These are phyloP conservation scores for Nakazawaea wickerhamii DNA, from an alignment of 805 yeast species.

Conservation along the genomic window DNA sequence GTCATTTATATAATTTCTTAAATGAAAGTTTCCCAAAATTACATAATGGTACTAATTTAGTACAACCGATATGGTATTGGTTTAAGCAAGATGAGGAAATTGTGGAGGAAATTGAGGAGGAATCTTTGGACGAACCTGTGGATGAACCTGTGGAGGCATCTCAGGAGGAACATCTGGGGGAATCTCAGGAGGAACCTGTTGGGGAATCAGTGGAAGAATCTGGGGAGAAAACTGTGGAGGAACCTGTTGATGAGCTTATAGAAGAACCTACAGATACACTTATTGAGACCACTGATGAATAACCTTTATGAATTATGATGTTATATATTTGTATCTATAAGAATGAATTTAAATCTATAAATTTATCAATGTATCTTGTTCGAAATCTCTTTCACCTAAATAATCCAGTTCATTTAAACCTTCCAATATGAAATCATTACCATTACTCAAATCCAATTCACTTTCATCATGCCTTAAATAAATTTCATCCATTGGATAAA, in stretches of 20 bases:
- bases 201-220: no score
- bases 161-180: no score
- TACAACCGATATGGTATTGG: conserved; percentile 40
- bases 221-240: no score
- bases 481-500: conserved; percentile 10
- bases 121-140: neutral
- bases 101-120: neutral
- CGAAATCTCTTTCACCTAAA: conserved; percentile 15
- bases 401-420: conserved; percentile 20
- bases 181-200: no score
- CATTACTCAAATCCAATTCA: neutral
- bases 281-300: no score
- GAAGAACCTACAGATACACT: neutral
- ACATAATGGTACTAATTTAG: conserved; percentile 25
- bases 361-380: neutral
- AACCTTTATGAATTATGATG: no score
- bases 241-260: neutral
- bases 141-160: no score
- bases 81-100: conserved; percentile 4
- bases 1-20: conserved; percentile 36
- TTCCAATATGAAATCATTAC: conserved; percentile 13
- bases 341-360: no score
- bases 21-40: conserved; percentile 38
- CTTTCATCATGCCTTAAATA: conserved; percentile 3
- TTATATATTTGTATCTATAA: no score